Conservation (phyloP, 2,329 filamentous ascomycete species). For the Didymella pinodella region DNA sequence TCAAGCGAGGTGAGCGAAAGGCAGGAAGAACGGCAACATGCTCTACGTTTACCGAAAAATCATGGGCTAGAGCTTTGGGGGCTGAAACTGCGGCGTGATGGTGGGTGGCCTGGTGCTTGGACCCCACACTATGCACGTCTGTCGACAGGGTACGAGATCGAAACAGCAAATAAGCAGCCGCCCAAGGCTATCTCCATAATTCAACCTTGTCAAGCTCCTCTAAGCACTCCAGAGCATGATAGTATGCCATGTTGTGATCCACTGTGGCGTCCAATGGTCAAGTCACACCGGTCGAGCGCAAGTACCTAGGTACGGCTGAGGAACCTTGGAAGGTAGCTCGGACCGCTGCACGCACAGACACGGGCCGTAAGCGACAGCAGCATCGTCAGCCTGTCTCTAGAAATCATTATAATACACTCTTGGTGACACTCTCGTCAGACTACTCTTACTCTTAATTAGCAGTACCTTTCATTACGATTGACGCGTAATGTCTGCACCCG, state of each 20-base stretch:
- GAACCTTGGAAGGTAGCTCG: neutral
- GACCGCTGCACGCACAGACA: neutral
- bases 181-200: slow-evolving; percentile 1
- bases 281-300: neutral
- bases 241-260: neutral
- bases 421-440: no score
- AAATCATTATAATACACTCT: no score
- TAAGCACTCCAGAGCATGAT: neutral
- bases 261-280: slow-evolving; percentile 12
- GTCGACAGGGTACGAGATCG: neutral
- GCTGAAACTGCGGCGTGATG: slow-evolving; percentile 3
- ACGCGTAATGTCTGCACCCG: no score
- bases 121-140: neutral
- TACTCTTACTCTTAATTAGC: no score
- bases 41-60: neutral
- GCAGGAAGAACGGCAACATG: neutral
- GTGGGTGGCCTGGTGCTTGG: neutral
- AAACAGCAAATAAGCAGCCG: slow-evolving; percentile 5
- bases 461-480: no score
- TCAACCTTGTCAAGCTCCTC: neutral
- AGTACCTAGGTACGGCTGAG: neutral
- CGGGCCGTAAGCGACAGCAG: no score
- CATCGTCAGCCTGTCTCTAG: no score
- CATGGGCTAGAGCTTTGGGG: neutral
- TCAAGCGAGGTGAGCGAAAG: neutral